Evolutionary conservation across 805 yeast genomes (phyloP), one percentile per base, ranked within the genome.

Genomic region (Kluyveromyces lactis): DNA sequence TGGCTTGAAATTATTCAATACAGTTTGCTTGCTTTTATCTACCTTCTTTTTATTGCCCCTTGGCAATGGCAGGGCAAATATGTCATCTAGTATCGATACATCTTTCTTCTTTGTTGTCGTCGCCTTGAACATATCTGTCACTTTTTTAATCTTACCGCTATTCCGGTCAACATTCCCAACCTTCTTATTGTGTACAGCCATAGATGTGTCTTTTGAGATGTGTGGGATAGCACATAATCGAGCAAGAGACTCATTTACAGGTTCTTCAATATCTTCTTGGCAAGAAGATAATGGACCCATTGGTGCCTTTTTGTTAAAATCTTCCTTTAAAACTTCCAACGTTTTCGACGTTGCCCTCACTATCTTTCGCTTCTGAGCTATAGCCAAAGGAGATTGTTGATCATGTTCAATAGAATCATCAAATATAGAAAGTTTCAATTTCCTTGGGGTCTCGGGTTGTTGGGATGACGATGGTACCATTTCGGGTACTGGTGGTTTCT

Each of bases 301-400:
- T 31, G 36, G 27, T 42, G 26, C 29, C 42, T 16, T 36, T 36
- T n/a, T 31, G 30, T 10, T 45, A 36, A 37, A 50, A 46, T 11
- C 46, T 18, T 41, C 44, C 31, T 28, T 42, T 38, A 42, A 36
- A 26, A 21, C 31, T 39, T 47, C 53, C 41, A 43, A 24, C 13
- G 46, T 47, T 35, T 30, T 46, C 17, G 47, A 43, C 21, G 45
- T 38, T 15, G 43, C 53, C 41, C 51, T 42, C n/a, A 47, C 41
- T 43, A 40, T 49, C 42, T 40, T 52, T 32, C 56, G 43, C 35
- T 44, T 46, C 28, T 52, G 55, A 12, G 48, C 51, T 21, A 49
- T 36, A n/a, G 42, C 53, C 29, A 47, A 26, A 3, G 56, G 57
- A 3, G 57, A 51, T 28, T 51, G 48, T 27, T 53, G 54, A n/a